phyloP scores from a whole-genome alignment of 2,329 filamentous ascomycete genomes.

The Pseudopyrenochaeta lycopersici region DNA sequence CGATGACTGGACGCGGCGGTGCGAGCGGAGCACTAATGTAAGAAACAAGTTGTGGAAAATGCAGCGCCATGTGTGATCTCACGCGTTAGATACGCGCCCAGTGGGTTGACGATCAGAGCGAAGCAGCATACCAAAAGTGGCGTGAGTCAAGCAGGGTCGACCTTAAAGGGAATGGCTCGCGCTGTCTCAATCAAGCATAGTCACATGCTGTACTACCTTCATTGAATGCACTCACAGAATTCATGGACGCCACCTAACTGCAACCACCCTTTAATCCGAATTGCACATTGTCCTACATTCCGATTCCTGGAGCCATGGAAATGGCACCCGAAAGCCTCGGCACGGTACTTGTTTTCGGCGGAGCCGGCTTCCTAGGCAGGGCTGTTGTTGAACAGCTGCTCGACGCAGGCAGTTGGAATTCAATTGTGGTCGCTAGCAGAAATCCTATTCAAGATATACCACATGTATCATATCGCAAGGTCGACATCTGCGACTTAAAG shows the following conservation, averaged over 20 bases:
- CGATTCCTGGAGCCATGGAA: neutral
- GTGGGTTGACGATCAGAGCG: too few species aligned
- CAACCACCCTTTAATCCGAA: neutral
- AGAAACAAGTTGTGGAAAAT: neutral
- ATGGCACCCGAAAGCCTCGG: neutral
- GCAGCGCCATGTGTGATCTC: too few species aligned
- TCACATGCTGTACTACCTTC: neutral
- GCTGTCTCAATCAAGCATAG: neutral
- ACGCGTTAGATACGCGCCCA: too few species aligned
- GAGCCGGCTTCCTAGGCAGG: slow-evolving; percentile 8
- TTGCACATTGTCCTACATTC: neutral
- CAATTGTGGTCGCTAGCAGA: slow-evolving; percentile 1
- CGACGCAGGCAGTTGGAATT: neutral
- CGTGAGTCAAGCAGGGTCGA: neutral
- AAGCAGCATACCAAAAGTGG: neutral
- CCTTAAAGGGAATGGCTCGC: neutral
- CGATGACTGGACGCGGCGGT: too few species aligned
- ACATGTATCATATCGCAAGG: neutral
- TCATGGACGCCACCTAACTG: neutral
- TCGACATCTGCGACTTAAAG: slow-evolving; percentile 4
- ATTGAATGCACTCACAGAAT: neutral
- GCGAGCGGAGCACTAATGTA: neutral
- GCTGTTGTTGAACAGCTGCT: slow-evolving; percentile 4
- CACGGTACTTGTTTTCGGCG: slow-evolving; percentile 10
- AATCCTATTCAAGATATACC: slow-evolving; percentile 1